Conservation (phyloP, 208 protist genomes). For the Vickermania ingenoplastis region DNA sequence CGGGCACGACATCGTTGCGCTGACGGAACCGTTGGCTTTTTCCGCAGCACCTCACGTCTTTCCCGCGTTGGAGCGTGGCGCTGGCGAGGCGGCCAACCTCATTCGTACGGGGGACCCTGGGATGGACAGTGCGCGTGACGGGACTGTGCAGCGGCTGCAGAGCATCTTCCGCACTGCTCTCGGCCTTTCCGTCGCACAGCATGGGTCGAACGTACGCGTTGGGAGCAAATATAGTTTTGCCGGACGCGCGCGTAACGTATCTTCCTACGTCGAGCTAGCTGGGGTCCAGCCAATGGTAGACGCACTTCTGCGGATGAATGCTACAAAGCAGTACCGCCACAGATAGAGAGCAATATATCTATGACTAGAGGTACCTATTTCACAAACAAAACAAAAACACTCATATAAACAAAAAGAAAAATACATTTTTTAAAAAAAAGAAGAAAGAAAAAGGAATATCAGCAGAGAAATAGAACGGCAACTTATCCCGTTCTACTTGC, state of each 20-base stretch:
- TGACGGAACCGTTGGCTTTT: conserved; percentile 24
- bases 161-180: not conserved
- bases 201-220: not conserved
- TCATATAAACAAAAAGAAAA: too few relatives aligned
- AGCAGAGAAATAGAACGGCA: too few relatives aligned
- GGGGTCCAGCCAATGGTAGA: not conserved
- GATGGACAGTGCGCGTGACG: not conserved
- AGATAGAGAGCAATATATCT: too few relatives aligned
- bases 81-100: too few relatives aligned
- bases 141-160: not conserved
- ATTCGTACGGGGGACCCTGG: not conserved
- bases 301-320: not conserved
- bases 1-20: conserved; percentile 39
- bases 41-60: not conserved
- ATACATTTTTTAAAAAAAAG: too few relatives aligned
- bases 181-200: not conserved
- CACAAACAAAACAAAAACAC: too few relatives aligned
- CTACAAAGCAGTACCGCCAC: too few relatives aligned
- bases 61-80: too few relatives aligned
- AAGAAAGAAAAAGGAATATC: too few relatives aligned
- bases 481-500: too few relatives aligned
- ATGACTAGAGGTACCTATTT: too few relatives aligned
- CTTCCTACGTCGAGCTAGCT: not conserved
- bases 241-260: not conserved
- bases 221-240: not conserved